A percentile compares a stretch with the other conserved stretches of the same genome.
Evolutionary conservation across 2,329 filamentous ascomycete genomes (phyloP).

Genomic region (Fusarium piperis): DNA sequence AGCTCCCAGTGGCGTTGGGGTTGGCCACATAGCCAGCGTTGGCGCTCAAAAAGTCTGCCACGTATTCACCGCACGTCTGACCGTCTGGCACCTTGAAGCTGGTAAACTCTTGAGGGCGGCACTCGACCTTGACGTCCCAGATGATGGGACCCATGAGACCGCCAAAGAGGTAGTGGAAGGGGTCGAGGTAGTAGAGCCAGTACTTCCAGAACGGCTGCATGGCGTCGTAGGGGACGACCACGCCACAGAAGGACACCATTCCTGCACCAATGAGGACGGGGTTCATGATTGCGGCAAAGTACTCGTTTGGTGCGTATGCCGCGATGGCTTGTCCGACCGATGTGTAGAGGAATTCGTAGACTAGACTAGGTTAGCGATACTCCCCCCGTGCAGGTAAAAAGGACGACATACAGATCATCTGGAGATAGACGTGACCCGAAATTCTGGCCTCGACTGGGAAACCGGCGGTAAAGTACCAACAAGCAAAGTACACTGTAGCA

Average conservation of each 20-base stretch:
- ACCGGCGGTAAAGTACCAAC: slow-evolving; percentile 58
- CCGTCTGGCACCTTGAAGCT: slow-evolving; percentile 4
- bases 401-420: slow-evolving; percentile 56
- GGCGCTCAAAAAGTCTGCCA: slow-evolving; percentile 21
- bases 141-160: slow-evolving; percentile 49
- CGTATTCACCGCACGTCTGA: slow-evolving; percentile 30
- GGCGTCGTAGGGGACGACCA: slow-evolving; percentile 35
- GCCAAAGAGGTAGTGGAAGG: slow-evolving; percentile 54
- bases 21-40: slow-evolving; percentile 25
- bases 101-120: slow-evolving; percentile 44
- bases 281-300: slow-evolving; percentile 4
- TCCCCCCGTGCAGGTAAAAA: accelerated
- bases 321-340: slow-evolving; percentile 5
- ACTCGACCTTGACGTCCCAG: slow-evolving; percentile 52
- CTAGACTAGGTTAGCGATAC: slow-evolving; percentile 39
- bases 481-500: slow-evolving; percentile 54
- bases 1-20: slow-evolving; percentile 18
- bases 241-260: slow-evolving; percentile 40
- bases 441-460: slow-evolving; percentile 49
- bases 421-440: slow-evolving; percentile 55
- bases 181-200: slow-evolving; percentile 54
- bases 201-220: slow-evolving; percentile 41
- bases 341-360: slow-evolving; percentile 54
- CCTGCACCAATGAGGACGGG: background rate
- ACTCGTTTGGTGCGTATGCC: slow-evolving; percentile 2